Evolutionary conservation across 495 filamentous ascomycete genomes (phyloP), one percentile per base, ranked within the genome.

Genomic region (Penicillium manginii): DNA sequence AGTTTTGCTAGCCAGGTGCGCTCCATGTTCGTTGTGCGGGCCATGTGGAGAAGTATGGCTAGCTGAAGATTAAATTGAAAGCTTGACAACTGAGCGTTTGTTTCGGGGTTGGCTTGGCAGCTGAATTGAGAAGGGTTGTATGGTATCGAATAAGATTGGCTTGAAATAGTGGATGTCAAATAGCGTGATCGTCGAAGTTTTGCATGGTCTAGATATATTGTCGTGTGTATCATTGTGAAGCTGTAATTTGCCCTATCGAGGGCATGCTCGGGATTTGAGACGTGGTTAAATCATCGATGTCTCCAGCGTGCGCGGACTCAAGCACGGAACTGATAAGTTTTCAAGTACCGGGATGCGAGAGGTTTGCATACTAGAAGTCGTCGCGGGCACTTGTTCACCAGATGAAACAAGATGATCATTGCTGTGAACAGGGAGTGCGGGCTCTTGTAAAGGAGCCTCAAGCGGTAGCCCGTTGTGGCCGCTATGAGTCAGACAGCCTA

Each of bases 401-500:
- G 47, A 54, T 7, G 51, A 46, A 7, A 15, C 21, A 7, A 61
- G 55, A 32, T 61, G 49, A 7, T 58, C 21, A 17, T 39, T 12
- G 17, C 40, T n/a, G 17, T 55, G 35, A 31, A 46, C 2, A 31
- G 45, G 19, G 18, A 57, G 22, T 4, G 40, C 2, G 3, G 40
- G 17, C 40, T 63, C 58, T 29, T 60, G 52, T 14, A 52, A 52
- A 12, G 59, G 49, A 9, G 57, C 15, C 4, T 72, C 65, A 9
- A 73, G 22, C 43, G 70, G 48, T 17, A 78, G 21, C 26, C 75
- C 76, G 32, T 72, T 74, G 55, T 82, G 80, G 45, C 79, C 80
- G 45, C 64, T 74, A 53, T 84, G 81, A 3, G 78, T 81, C 9
- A 80, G 68, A 56, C 80, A 83, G 11, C 81, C 81, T n/a, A 77